Conservation (phyloP, 192 early-diverging fungal genomes). For the Gonapodya sp. region DNA sequence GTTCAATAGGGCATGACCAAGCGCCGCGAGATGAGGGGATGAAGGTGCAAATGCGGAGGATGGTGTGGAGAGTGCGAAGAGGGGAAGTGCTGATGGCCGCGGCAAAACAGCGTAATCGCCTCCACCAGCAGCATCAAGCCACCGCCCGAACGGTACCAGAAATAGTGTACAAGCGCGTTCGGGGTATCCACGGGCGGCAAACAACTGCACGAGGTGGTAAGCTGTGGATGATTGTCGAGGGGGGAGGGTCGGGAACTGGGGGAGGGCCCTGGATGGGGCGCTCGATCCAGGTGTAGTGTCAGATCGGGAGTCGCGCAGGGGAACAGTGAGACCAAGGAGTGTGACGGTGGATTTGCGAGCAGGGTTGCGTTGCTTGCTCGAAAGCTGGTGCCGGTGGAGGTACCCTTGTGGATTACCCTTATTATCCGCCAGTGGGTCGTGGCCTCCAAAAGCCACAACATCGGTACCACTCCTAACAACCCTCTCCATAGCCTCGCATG, state of each 20-base stretch:
- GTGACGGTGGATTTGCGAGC: neutral
- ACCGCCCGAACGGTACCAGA: too few species aligned
- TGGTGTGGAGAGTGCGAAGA: too few species aligned
- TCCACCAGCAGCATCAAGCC: too few species aligned
- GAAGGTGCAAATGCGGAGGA: too few species aligned
- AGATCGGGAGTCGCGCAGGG: neutral
- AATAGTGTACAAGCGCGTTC: too few species aligned
- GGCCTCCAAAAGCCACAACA: too few species aligned
- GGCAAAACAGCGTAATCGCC: too few species aligned
- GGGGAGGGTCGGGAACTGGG: neutral
- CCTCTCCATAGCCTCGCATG: neutral
- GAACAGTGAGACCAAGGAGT: neutral
- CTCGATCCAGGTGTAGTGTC: neutral
- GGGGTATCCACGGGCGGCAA: too few species aligned
- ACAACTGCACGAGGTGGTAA: neutral
- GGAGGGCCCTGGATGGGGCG: neutral
- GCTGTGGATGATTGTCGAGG: neutral
- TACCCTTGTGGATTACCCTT: too few species aligned
- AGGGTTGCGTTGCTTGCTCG: neutral
- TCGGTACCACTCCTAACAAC: neutral
- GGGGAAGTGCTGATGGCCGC: too few species aligned
- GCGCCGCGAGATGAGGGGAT: neutral
- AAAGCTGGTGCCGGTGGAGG: neutral
- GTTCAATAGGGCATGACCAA: neutral
- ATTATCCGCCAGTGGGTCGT: too few species aligned